Percentiles rank a stretch among this genome's conserved stretches.
Evolutionary conservation across 1,139 yeast species (phyloP).

Genomic region (Taiozyma sp.): DNA sequence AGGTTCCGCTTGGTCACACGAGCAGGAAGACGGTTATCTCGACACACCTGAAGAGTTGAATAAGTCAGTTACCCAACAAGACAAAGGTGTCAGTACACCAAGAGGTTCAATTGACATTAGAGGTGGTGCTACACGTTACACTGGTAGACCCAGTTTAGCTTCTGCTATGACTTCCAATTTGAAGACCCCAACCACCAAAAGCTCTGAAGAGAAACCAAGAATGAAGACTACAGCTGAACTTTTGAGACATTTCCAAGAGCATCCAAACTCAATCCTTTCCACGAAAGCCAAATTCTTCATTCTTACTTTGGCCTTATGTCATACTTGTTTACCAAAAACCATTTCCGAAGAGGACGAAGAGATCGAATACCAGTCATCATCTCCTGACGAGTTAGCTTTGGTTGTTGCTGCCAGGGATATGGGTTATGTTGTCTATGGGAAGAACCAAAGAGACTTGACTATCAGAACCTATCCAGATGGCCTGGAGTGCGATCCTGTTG

Average conservation of each 20-base stretch:
- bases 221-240: slow-evolving; percentile 56
- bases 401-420: slow-evolving; percentile 93
- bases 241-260: slow-evolving; percentile 59
- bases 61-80: not conserved
- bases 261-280: slow-evolving; percentile 71
- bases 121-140: slow-evolving; percentile 32
- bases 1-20: slow-evolving; percentile 90
- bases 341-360: slow-evolving; percentile 37
- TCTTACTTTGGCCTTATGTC: slow-evolving; percentile 81
- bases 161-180: slow-evolving; percentile 21
- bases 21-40: slow-evolving; percentile 26
- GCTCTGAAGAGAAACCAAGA: slow-evolving; percentile 16
- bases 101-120: slow-evolving; percentile 34
- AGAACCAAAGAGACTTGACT: slow-evolving; percentile 53
- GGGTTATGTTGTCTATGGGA: slow-evolving; percentile 78
- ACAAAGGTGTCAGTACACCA: slow-evolving; percentile 3
- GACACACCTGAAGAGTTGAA: not conserved
- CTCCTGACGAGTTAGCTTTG: slow-evolving; percentile 94
- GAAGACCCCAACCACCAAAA: not conserved
- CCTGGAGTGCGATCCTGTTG: slow-evolving; percentile 54
- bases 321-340: slow-evolving; percentile 77
- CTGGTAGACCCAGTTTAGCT: slow-evolving; percentile 53
- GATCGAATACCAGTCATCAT: slow-evolving; percentile 83
- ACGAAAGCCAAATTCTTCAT: slow-evolving; percentile 75
- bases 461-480: slow-evolving; percentile 84